Evolutionary conservation across 371 early-diverging fungal genomes (phyloP).

Genomic region (Ordospora colligata): DNA sequence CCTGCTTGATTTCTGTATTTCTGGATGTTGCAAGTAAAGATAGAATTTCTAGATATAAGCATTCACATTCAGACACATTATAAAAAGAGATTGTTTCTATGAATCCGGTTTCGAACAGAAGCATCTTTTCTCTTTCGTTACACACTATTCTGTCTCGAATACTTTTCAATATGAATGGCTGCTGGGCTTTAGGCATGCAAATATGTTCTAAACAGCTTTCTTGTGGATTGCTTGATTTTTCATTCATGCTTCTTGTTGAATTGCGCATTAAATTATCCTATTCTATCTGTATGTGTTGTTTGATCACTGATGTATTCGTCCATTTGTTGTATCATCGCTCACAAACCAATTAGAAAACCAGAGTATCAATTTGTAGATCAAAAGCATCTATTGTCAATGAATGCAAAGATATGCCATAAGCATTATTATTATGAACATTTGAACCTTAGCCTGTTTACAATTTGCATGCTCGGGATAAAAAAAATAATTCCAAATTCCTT

Average conservation of each 20-base stretch:
- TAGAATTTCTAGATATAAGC: background rate
- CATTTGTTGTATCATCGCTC: too few relatives aligned
- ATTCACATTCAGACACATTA: background rate
- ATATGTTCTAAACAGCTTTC: background rate
- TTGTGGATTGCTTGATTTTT: too few relatives aligned
- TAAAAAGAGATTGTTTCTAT: background rate
- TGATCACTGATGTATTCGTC: background rate
- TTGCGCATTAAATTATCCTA: too few relatives aligned
- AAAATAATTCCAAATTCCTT: conserved; percentile 2
- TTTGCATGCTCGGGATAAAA: background rate
- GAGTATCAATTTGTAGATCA: background rate
- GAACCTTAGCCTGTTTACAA: too few relatives aligned
- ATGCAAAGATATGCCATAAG: too few relatives aligned
- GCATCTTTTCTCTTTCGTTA: conserved; percentile 7
- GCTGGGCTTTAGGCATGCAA: background rate
- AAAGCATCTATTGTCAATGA: background rate
- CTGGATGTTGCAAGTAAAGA: background rate
- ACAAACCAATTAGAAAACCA: too few relatives aligned
- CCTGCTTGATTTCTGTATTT: background rate
- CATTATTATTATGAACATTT: too few relatives aligned
- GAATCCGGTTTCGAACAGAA: conserved; percentile 1
- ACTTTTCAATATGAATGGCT: background rate
- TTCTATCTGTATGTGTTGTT: background rate
- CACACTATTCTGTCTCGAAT: conserved; percentile 6
- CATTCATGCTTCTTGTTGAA: too few relatives aligned